Base-by-base conservation (phyloP, 2,329 filamentous ascomycete species). In the Ceratocystis diversiconidia region DNA sequence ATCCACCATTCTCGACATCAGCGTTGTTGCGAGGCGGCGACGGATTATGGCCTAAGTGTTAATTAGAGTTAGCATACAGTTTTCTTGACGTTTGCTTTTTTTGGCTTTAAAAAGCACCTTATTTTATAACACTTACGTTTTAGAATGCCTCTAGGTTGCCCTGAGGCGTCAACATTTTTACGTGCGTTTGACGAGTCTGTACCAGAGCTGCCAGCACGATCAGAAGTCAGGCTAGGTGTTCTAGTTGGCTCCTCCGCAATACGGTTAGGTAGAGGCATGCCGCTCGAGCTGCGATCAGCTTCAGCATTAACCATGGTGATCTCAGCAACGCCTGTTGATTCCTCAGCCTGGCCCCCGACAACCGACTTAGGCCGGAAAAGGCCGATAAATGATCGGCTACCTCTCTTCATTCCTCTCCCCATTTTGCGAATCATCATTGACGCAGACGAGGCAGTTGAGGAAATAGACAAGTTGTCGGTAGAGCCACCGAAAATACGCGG, bases 331-430 rank as follows among this genome's bases (percentile, higher is more conserved):
- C 66, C 66, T 5, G 25, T n/a, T 17, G 41, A n/a, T 68, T 89
- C 82, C 71, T 87, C 90, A 5, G 83, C 85, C 72, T 89, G 84
- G 22, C 87, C 85, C 41, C 90, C 92, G 71, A 92, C 83, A 17
- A 95, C 81, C 0, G 92, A 97, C 75, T 97, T 99, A 0, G 94
- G 92, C 69, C 94, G 83, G 78, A 99, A 99, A 6, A 99, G 80
- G 30, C 94, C 94, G 70, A 95, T 95, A 64, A 99, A 83, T 28
- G 92, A 96, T 61, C 92, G 84, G 19, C 88, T 88, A 63, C 90
- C 87, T 76, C 94, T 95, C 82, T 96, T 97, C 85, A 97, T 88
- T n/a, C 92, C 92, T 69, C 91, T 90, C 65, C 94, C 94, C 94
- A 99, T 99, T 79, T 99, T 99, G 64, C 94, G 86, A 70, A 99